Conservation (phyloP, 129 eudicot species). For the Deinandra increscens region DNA sequence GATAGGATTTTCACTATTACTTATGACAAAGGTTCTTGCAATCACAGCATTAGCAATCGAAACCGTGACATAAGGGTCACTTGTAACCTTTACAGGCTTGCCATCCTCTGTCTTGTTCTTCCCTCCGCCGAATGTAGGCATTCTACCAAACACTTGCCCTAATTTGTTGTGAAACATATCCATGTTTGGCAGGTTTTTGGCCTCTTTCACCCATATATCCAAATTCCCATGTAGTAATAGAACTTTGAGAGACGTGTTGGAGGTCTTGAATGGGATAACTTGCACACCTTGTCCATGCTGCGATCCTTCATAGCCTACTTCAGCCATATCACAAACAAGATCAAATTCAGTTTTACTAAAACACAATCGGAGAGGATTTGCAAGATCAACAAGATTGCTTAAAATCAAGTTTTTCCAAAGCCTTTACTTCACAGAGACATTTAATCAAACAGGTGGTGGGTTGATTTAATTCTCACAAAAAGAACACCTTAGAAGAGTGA, state of each 20-base stretch:
- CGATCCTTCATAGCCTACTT: constrained; percentile 26
- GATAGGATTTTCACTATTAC: constrained; percentile 42
- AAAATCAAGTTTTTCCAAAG: constrained; percentile 19
- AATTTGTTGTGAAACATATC: constrained; percentile 38
- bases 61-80: constrained; percentile 46
- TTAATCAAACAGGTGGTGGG: constrained; percentile 27
- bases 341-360: not conserved
- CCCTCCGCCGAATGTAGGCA: constrained; percentile 28
- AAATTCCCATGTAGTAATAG: constrained; percentile 40
- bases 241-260: constrained; percentile 29
- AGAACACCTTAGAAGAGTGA: not conserved
- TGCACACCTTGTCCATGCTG: constrained; percentile 34
- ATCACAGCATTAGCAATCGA: constrained; percentile 40
- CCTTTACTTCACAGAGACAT: constrained; percentile 12
- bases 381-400: not conserved
- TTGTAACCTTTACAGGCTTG: constrained; percentile 36
- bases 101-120: constrained; percentile 32
- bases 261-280: constrained; percentile 34
- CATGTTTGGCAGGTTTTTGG: constrained; percentile 43
- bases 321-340: constrained; percentile 28
- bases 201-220: constrained; percentile 48
- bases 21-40: constrained; percentile 41
- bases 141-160: constrained; percentile 35
- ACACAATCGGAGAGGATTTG: not conserved
- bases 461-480: not conserved